A percentile compares a stretch with the other conserved stretches of the same genome.
These are phyloP conservation scores for Blepharisma stoltei DNA, from an alignment of 73 alveolate species.

Conservation along the genomic window DNA sequence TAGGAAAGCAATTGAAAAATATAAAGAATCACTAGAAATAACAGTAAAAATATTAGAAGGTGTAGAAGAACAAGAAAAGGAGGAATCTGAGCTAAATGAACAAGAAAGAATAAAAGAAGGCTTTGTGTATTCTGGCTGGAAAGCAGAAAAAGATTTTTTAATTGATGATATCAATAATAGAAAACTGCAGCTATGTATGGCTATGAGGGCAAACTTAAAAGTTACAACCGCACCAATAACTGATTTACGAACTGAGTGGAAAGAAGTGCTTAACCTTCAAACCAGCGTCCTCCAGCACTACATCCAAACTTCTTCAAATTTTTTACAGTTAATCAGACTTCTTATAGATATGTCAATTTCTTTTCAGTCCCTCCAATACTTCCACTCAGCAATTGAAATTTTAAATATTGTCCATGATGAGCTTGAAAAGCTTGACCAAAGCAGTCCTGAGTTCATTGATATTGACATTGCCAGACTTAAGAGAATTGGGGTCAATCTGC, in stretches of 20 bases:
- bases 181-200: background rate
- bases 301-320: background rate
- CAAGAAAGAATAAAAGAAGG: conserved; percentile 19
- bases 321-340: background rate
- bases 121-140: background rate
- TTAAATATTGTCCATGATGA: conserved; percentile 16
- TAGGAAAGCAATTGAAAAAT: background rate
- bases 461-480: conserved; percentile 5
- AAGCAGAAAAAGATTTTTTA: background rate
- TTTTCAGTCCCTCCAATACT: conserved; percentile 2
- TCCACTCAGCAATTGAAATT: conserved; percentile 9
- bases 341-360: conserved; percentile 5
- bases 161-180: background rate
- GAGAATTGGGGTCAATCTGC: background rate
- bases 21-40: background rate
- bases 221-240: background rate
- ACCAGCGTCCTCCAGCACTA: background rate
- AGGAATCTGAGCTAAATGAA: background rate
- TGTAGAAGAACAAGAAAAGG: conserved; percentile 7
- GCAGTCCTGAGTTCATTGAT: background rate
- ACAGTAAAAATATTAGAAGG: background rate
- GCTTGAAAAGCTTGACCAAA: background rate
- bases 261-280: background rate
- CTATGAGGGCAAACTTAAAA: background rate
- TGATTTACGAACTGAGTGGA: conserved; percentile 4